These are phyloP conservation scores for Friedmanniomyces simplex DNA, from an alignment of 495 filamentous ascomycete species.

Conservation along the genomic window DNA sequence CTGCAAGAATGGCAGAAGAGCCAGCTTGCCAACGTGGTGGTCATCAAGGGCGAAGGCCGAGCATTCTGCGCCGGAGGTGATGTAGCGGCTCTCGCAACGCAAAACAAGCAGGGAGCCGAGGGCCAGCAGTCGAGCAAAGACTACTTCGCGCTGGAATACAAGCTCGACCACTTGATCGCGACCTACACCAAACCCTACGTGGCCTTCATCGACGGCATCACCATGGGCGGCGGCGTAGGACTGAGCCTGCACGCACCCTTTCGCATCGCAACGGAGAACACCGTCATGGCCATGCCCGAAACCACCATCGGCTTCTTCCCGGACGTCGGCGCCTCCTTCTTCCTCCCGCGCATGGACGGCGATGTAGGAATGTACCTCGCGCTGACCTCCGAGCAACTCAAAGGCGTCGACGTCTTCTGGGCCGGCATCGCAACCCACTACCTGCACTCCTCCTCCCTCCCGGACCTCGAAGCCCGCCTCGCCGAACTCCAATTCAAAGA, in stretches of 20 bases:
- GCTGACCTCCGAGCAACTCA: constrained; percentile 70
- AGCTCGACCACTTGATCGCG: constrained; percentile 88
- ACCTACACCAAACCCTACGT: constrained; percentile 89
- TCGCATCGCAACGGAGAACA: constrained; percentile 90
- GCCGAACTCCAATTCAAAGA: constrained; percentile 84
- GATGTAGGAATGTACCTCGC: constrained; percentile 79
- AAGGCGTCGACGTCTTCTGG: constrained; percentile 70
- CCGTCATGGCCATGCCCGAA: constrained; percentile 95
- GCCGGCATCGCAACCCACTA: constrained; percentile 18
- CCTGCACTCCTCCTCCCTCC: constrained; percentile 74
- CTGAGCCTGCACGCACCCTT: constrained; percentile 91
- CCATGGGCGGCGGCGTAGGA: constrained; percentile 96
- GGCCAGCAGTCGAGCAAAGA: constrained; percentile 61
- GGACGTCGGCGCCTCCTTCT: constrained; percentile 92
- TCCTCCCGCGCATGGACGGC: constrained; percentile 81
- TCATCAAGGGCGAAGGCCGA: constrained; percentile 78
- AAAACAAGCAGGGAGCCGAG: constrained; percentile 55
- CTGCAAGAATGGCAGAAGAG: constrained; percentile 43
- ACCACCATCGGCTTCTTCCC: constrained; percentile 97
- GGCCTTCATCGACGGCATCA: constrained; percentile 94
- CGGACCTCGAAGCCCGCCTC: constrained; percentile 69
- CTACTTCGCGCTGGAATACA: constrained; percentile 89
- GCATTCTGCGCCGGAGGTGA: constrained; percentile 94
- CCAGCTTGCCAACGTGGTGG: constrained; percentile 79
- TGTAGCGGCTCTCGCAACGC: constrained; percentile 61